Evolutionary conservation across 371 early-diverging fungal species (phyloP).

Genomic region (Rhizopus delemar): DNA sequence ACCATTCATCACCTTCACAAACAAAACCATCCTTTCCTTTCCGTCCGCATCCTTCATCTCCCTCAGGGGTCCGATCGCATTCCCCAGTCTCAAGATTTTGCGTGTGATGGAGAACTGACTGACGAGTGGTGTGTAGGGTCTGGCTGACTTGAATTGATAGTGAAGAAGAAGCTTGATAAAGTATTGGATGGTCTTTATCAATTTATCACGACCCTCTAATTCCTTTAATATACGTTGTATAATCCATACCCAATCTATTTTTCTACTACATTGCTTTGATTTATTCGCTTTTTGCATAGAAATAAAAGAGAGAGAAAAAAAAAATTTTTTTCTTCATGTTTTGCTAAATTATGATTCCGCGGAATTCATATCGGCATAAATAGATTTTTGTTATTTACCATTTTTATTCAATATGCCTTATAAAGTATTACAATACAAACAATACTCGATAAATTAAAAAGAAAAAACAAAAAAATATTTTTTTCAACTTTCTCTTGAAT

Average conservation of each 20-base stretch:
- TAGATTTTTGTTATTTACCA: too few relatives aligned
- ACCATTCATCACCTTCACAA: conserved; percentile 63
- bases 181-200: conserved; percentile 81
- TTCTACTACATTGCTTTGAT: not conserved
- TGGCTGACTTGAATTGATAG: conserved; percentile 37
- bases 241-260: conserved; percentile 3
- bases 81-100: conserved; percentile 71
- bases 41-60: conserved; percentile 34
- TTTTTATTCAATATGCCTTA: too few relatives aligned
- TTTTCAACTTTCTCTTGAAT: not conserved
- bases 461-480: not conserved
- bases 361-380: not conserved
- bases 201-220: conserved; percentile 85
- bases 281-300: conserved; percentile 1
- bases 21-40: conserved; percentile 14
- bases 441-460: too few relatives aligned
- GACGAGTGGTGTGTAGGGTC: conserved; percentile 55
- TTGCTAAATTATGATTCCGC: not conserved
- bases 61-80: conserved; percentile 60
- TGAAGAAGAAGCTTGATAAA: conserved; percentile 66
- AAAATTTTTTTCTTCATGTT: not conserved
- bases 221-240: conserved; percentile 34
- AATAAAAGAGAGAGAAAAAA: not conserved
- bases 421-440: too few relatives aligned
- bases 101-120: conserved; percentile 74